Base-by-base conservation (phyloP, 2,329 filamentous ascomycete genomes). In the Curvularia sp. region DNA sequence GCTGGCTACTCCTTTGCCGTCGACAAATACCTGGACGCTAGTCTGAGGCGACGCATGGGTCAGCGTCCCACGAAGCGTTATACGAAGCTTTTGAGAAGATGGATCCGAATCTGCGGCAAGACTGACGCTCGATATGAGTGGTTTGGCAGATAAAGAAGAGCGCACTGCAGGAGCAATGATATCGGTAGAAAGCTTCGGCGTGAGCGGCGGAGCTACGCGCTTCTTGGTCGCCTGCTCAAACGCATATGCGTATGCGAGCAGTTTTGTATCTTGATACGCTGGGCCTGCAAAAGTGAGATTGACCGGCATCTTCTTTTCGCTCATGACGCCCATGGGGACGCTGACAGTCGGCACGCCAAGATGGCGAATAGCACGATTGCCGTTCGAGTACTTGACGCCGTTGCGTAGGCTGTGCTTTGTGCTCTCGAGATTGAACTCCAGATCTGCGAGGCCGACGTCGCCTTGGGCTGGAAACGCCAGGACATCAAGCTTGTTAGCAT, bases 331-430 rank as follows among this genome's bases (percentile, higher is more conserved):
- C 84, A 86, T 86, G 0, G 83, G 80, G 0, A 85, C 82, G 0
- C 78, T 82, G 1, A 86, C 77, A 0, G 81, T 84, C 0, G 85
- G 85, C 0, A 86, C 78, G 0, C 85, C 84, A 2, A 86, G 73
- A 53, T 86, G 84, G 10, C 84, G 75, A 1, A 87, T 73, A 0
- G 81, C 81, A 1, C 83, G 74, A 51, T 85, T 85, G 0, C 84
- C 84, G 54, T 86, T 84, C 0, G 79, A 81, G 57, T 85, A 86
- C 41, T 79, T 80, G 4, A 86, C 79, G 0, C 85, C 84, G 48
- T 86, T 84, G 28, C 75, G 76, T 56, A 80, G 75, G 4, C 79
- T 80, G 55, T 80, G 75, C 9, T 38, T 58, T 5, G 69, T 60
- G 50, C 70, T 72, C 22, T 69, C 62, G 2, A 67, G 41, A 18